Conservation (phyloP, 805 yeast species). For the Wickerhamiella lipophila region DNA sequence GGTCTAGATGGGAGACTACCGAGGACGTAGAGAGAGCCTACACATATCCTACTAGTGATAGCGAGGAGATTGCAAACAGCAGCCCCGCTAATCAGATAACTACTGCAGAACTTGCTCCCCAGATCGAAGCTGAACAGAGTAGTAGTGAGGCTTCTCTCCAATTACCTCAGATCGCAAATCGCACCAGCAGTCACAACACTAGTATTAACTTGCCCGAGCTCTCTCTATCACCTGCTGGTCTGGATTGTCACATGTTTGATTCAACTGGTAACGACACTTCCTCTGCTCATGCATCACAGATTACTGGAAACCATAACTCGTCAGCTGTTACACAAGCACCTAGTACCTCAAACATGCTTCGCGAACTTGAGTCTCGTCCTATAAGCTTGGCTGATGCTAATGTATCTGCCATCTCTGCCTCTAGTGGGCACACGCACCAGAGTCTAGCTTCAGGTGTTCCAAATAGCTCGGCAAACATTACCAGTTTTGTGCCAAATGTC, state of each 20-base stretch:
- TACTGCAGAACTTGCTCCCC: neutral
- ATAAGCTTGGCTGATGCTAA: neutral
- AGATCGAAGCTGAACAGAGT: too few species aligned
- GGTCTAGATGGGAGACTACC: conserved; percentile 1
- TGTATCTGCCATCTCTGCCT: neutral
- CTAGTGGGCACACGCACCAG: neutral
- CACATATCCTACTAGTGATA: neutral
- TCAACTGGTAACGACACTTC: neutral
- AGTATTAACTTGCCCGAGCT: neutral
- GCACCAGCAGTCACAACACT: neutral
- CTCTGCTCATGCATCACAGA: neutral
- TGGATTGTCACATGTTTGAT: neutral
- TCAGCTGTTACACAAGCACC: neutral
- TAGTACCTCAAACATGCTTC: neutral
- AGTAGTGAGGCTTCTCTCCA: neutral
- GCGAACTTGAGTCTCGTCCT: neutral
- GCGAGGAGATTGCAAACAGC: neutral
- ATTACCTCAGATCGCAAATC: neutral
- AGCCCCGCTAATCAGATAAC: neutral
- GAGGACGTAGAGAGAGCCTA: conserved; percentile 6
- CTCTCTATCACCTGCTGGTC: conserved; percentile 1
- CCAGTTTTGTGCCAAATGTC: neutral
- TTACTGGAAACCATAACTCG: neutral
- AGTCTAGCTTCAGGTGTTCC: neutral
- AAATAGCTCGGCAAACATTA: neutral